phyloP scores from a whole-genome alignment of 495 filamentous ascomycete genomes.

The Hypoxylon fragiforme region DNA sequence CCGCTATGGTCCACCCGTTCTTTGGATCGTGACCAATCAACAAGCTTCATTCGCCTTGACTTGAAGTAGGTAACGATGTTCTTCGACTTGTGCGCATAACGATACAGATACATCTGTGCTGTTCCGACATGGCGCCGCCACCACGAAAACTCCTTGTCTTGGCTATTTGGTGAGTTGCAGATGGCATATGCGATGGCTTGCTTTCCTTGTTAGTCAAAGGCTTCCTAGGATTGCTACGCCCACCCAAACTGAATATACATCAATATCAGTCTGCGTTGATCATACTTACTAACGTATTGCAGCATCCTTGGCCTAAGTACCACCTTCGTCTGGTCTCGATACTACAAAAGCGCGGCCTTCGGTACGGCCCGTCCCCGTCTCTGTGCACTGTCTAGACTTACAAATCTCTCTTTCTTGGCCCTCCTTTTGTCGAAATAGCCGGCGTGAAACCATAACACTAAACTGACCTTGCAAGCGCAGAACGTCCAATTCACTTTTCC shows the following conservation, averaged over 20 bases:
- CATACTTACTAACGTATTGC: slow-evolving; percentile 1
- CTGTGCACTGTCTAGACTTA: too few relatives aligned
- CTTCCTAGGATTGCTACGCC: too few relatives aligned
- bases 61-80: not conserved
- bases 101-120: not conserved
- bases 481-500: slow-evolving; percentile 36
- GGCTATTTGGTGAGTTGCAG: slow-evolving; percentile 19
- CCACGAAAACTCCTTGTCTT: slow-evolving; percentile 13
- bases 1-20: too few relatives aligned
- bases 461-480: slow-evolving; percentile 9
- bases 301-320: slow-evolving; percentile 23
- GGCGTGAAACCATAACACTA: not conserved
- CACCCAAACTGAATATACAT: not conserved
- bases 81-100: not conserved
- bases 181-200: too few relatives aligned
- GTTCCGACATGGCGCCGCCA: slow-evolving; percentile 18
- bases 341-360: slow-evolving; percentile 33
- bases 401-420: not conserved
- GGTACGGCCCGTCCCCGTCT: slow-evolving; percentile 19
- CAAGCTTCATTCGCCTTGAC: too few relatives aligned
- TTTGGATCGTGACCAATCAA: too few relatives aligned
- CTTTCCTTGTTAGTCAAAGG: too few relatives aligned
- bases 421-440: not conserved
- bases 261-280: not conserved
- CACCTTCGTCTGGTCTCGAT: slow-evolving; percentile 27